A percentile compares a stretch with the other conserved stretches of the same genome.
phyloP scores from a whole-genome alignment of 2,329 filamentous ascomycete species.

The Colletotrichum nymphaeae region DNA sequence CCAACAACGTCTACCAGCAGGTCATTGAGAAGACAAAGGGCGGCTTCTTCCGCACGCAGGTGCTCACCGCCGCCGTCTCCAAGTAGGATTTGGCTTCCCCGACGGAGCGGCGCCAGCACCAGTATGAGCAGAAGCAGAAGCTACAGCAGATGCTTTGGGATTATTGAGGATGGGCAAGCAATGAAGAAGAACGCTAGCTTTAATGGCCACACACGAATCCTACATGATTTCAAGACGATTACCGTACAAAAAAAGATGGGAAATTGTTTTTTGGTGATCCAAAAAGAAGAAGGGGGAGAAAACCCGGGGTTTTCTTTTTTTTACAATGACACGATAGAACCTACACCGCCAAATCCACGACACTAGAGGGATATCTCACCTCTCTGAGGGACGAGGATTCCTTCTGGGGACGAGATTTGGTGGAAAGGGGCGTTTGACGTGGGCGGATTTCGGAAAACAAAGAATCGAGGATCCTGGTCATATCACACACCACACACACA shows the following conservation, averaged over 20 bases:
- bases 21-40: conserved; percentile 99
- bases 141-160: not conserved
- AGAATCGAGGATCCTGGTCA: not conserved
- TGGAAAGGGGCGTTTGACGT: not conserved
- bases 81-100: conserved; percentile 50
- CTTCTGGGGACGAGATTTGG: not conserved
- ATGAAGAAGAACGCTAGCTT: not conserved
- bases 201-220: not conserved
- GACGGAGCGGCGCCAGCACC: not conserved
- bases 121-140: not conserved
- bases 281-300: not conserved
- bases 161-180: not conserved
- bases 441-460: not conserved
- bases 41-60: conserved; percentile 97
- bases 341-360: not conserved
- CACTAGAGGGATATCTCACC: not conserved
- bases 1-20: conserved; percentile 98
- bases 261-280: not conserved
- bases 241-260: not conserved
- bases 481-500: not conserved
- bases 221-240: not conserved
- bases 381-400: not conserved
- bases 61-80: conserved; percentile 78
- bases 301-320: not conserved
- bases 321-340: conserved; percentile 5